Percentiles rank a stretch among this genome's conserved stretches.
Conservation (phyloP, 495 filamentous ascomycete species). For the Aspergillus leporis region DNA sequence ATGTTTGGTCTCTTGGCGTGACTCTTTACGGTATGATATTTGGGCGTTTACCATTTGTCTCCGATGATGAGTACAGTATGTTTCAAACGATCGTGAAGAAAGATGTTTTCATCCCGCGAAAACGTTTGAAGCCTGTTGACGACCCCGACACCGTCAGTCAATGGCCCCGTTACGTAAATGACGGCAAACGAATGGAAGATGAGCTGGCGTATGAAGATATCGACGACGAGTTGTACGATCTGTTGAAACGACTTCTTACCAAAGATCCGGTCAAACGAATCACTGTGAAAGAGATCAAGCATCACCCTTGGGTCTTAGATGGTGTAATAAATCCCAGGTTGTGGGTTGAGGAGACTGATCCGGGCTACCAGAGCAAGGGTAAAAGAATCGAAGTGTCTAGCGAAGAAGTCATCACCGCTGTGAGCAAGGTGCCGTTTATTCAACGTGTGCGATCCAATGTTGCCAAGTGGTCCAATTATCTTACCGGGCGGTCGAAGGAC, state of each 20-base stretch:
- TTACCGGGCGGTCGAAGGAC: slow-evolving; percentile 59
- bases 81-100: slow-evolving; percentile 88
- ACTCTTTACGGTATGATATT: slow-evolving; percentile 95
- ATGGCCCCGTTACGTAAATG: slow-evolving; percentile 29
- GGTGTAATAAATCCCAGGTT: slow-evolving; percentile 70
- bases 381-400: slow-evolving; percentile 91
- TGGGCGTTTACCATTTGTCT: slow-evolving; percentile 89
- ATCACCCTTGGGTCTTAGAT: slow-evolving; percentile 90
- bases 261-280: slow-evolving; percentile 91
- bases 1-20: slow-evolving; percentile 95
- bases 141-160: slow-evolving; percentile 47
- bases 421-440: slow-evolving; percentile 83
- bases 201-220: slow-evolving; percentile 84
- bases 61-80: slow-evolving; percentile 85
- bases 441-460: slow-evolving; percentile 61
- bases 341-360: slow-evolving; percentile 96
- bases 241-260: slow-evolving; percentile 76
- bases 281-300: slow-evolving; percentile 87
- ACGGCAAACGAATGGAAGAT: slow-evolving; percentile 60
- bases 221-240: slow-evolving; percentile 75
- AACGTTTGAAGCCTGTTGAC: slow-evolving; percentile 75
- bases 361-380: slow-evolving; percentile 73
- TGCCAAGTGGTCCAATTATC: slow-evolving; percentile 58
- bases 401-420: slow-evolving; percentile 84
- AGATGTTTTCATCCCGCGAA: slow-evolving; percentile 80